These are phyloP conservation scores for Graphilbum fragrans DNA, from an alignment of 2,329 filamentous ascomycete species.

Conservation along the genomic window DNA sequence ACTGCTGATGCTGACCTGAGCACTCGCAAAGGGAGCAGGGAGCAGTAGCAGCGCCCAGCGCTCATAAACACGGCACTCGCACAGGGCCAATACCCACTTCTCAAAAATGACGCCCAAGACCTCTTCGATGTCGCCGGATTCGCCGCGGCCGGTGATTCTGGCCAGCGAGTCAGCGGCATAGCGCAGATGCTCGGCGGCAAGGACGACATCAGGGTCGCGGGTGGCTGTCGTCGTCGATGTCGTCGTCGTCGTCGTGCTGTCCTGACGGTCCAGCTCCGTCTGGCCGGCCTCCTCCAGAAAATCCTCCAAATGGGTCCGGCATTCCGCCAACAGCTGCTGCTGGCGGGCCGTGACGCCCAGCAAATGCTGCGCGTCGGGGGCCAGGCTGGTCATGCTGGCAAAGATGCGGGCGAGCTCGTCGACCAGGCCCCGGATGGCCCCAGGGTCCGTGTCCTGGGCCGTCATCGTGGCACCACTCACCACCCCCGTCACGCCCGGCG, in stretches of 20 bases:
- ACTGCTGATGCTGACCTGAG: no score
- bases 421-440: slow-evolving; percentile 58
- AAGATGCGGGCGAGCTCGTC: slow-evolving; percentile 61
- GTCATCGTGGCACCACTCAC: no score
- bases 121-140: slow-evolving; percentile 84
- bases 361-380: slow-evolving; percentile 65
- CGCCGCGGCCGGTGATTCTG: slow-evolving; percentile 76
- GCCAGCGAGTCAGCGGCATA: slow-evolving; percentile 70
- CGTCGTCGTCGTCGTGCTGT: slow-evolving; percentile 13
- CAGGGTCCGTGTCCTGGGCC: slow-evolving; percentile 22
- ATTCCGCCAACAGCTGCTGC: slow-evolving; percentile 64
- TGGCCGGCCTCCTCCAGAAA: slow-evolving; percentile 48
- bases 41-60: no score
- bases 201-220: slow-evolving; percentile 64
- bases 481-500: no score
- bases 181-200: slow-evolving; percentile 81
- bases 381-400: slow-evolving; percentile 55
- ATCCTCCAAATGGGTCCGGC: slow-evolving; percentile 56
- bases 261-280: slow-evolving; percentile 14
- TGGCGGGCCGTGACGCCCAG: slow-evolving; percentile 87
- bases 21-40: no score
- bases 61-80: no score
- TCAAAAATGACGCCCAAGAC: slow-evolving; percentile 95
- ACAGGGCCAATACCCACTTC: no score
- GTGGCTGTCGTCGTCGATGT: slow-evolving; percentile 12